Base-by-base conservation (phyloP, 805 yeast genomes). In the Pichia heedii region DNA sequence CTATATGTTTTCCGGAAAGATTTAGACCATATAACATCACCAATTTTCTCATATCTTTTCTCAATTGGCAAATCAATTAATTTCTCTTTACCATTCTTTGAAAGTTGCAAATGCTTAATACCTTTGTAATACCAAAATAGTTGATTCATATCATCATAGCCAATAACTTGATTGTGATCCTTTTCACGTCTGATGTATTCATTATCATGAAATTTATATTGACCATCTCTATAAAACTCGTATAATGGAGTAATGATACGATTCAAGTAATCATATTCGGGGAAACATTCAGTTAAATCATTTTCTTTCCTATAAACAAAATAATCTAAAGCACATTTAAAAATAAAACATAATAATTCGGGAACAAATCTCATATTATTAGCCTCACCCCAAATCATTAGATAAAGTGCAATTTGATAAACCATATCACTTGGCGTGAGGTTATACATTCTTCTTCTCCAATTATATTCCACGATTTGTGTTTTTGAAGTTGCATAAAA, bases 381-480 rank as follows among this genome's bases (percentile, higher is more conserved):
- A 6, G 88, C 82, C 58, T 84, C 89, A 30, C 89, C 89, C 89
- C 89, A 82, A 35, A 80, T 68, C 43, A 74, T 69, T 50, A 76
- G 63, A 58, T 74, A 80, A 36, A 81, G 70, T 37, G 81, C 84
- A 49, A 82, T 60, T 62, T 77, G 89, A 44, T 76, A 69, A 3
- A 78, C 72, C 63, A 82, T 75, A 50, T 84, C 85, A 26, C 60
- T 63, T 3, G 76, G 74, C 0, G 76, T 57, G 44, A 71, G 67
- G 27, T 58, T 58, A 50, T 69, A 70, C 87, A 84, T 84, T 53
- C 71, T 70, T 15, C 65, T 49, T 55, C 76, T 79, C 96, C 95
- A 87, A 50, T 80, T 72, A 58, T 79, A 84, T 57, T 88, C 95
- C 20, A 94, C 90, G 34, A 87, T 81, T 75, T 84, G 58, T 74